Base-by-base conservation (phyloP, 805 yeast species). In the Candida silvatica region DNA sequence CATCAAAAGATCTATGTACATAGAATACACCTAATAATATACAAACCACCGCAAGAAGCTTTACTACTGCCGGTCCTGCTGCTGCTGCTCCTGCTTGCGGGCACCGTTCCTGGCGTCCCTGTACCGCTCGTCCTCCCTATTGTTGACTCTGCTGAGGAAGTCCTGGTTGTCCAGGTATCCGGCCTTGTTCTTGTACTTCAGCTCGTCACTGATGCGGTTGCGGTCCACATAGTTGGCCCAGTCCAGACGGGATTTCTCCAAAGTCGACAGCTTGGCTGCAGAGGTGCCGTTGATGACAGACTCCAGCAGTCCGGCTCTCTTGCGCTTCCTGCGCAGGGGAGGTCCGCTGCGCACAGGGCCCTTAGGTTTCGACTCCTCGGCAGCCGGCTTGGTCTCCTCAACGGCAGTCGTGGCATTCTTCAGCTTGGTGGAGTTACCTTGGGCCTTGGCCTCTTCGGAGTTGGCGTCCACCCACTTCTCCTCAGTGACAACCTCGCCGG, bases 181-280 rank as follows among this genome's bases (percentile, higher is more conserved):
- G 35, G 79, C 92, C 63, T 83, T 88, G 54, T 87, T 88, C 51
- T 80, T 81, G 37, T 73, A 69, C 32, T 68, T 70, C 51, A 92
- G 70, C 42, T 92, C 98, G 44, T 85, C 96, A 35, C 73, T 68
- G 31, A 92, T 78, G 37, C 87, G 87, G 43, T 79, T 77, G 44
- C 81, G 71, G 58, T 90, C 97, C 20, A 92, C 96, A 59, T 83
- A 87, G 31, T 83, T 75, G 1, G 94, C 94, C 95, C 97, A 92
- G 58, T 92, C 98, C 34, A 92, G 66, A 42, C 94, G 67, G 1
- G 95, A 83, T 58, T 92, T 92, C 54, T 92, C 97, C 43, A 92
- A 63, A 0, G 98, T 92, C 17, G 94, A 83, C 41, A 92, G 66
- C 53, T 86, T 90, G 22, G 84, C 76, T 45, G 81, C 77, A 43